These are phyloP conservation scores for Cytospora leucostoma DNA, from an alignment of 2,329 filamentous ascomycete genomes.

Conservation along the genomic window DNA sequence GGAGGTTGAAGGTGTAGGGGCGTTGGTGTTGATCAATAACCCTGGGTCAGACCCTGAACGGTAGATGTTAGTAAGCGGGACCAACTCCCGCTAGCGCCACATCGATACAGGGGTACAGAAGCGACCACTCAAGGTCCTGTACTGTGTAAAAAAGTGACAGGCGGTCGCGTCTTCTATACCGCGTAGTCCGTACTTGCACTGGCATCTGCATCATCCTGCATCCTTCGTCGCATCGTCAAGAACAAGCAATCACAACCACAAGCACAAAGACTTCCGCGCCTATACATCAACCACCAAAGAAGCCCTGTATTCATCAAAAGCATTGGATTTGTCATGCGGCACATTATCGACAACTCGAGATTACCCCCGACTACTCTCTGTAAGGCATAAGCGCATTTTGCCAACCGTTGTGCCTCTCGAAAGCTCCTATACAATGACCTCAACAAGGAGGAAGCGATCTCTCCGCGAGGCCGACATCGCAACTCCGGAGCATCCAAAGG, in stretches of 20 bases:
- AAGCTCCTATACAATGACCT: constrained; percentile 42
- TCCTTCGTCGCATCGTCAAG: constrained; percentile 13
- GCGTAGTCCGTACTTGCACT: constrained; percentile 15
- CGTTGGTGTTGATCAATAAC: not conserved
- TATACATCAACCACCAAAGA: not conserved
- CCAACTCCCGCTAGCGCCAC: not conserved
- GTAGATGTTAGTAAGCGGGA: not conserved
- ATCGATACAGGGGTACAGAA: constrained; percentile 1
- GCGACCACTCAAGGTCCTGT: constrained; percentile 17
- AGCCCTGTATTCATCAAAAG: not conserved
- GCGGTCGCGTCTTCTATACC: constrained; percentile 25
- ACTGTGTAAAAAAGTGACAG: constrained; percentile 17
- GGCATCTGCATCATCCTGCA: constrained; percentile 24
- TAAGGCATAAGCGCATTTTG: constrained; percentile 14
- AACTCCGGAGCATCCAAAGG: constrained; percentile 33
- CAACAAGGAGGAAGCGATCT: constrained; percentile 47
- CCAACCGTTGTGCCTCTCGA: not conserved
- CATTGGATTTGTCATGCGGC: constrained; percentile 10
- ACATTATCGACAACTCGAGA: not conserved
- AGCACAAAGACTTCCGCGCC: not conserved
- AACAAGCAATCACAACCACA: not conserved
- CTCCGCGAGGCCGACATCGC: constrained; percentile 45
- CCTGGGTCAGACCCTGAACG: not conserved
- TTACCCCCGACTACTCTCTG: not conserved
- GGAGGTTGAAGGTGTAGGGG: no score